These are phyloP conservation scores for Colletotrichum spaethianum DNA, from an alignment of 2,329 filamentous ascomycete species.

Conservation along the genomic window DNA sequence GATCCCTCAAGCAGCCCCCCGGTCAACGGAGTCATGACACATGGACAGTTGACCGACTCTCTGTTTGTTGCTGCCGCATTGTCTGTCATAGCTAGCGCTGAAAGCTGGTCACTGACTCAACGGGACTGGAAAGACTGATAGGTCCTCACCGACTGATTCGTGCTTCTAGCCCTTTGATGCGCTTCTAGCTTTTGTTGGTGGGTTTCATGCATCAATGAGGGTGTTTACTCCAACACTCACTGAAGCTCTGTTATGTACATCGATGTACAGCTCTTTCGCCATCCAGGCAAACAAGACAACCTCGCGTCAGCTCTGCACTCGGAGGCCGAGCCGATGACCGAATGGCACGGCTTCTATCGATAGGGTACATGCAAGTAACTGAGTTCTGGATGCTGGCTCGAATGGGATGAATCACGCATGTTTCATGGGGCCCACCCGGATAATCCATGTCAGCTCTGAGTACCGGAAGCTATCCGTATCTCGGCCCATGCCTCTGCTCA, in stretches of 20 bases:
- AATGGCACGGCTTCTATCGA: not conserved
- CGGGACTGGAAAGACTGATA: slow-evolving; percentile 24
- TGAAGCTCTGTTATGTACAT: not conserved
- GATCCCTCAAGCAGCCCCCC: slow-evolving; percentile 31
- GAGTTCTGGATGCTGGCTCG: slow-evolving; percentile 3
- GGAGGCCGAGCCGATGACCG: slow-evolving; percentile 3
- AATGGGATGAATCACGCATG: slow-evolving; percentile 33
- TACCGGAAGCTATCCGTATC: slow-evolving; percentile 25
- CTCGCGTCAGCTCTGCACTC: slow-evolving; percentile 5
- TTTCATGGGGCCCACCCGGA: slow-evolving; percentile 27
- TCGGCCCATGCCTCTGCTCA: not conserved
- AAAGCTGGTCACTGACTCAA: slow-evolving; percentile 32
- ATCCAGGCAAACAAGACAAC: slow-evolving; percentile 21
- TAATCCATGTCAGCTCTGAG: slow-evolving; percentile 2
- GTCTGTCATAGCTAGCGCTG: slow-evolving; percentile 20
- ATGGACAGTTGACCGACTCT: slow-evolving; percentile 28
- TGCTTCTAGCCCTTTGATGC: slow-evolving; percentile 9
- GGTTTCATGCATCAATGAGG: slow-evolving; percentile 40
- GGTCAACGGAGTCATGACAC: slow-evolving; percentile 37
- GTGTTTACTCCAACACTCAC: slow-evolving; percentile 24
- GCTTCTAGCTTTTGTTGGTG: slow-evolving; percentile 32
- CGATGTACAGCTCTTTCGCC: slow-evolving; percentile 8
- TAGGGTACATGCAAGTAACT: slow-evolving; percentile 9
- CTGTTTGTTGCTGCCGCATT: slow-evolving; percentile 16
- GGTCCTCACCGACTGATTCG: slow-evolving; percentile 31